Evolutionary conservation across 2,329 filamentous ascomycete species (phyloP), one percentile per base, ranked within the genome.

Genomic region (Biscogniauxia marginata): DNA sequence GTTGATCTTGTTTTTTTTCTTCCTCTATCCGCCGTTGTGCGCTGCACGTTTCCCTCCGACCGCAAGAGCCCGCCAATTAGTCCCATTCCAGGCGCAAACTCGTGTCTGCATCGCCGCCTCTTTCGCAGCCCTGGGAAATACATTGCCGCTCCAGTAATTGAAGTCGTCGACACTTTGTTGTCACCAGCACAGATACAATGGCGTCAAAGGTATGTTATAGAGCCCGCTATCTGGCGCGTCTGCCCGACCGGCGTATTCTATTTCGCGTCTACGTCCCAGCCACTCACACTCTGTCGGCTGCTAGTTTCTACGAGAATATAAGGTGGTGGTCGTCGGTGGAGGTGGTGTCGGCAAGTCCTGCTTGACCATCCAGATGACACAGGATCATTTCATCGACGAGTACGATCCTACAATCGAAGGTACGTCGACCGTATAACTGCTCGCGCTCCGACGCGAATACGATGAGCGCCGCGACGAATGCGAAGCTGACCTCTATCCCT

Each of bases 361-460:
- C 79, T 85, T 99, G 82, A 98, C 95, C 57, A 98, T 99, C 72
- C 95, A 98, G 81, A 86, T 93, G 77, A 91, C 91, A 70, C 88
- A 93, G 79, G 93, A 89, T 76, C 95, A 99, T 76, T 99, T 99
- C 80, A 93, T 98, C 73, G 95, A 98, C 77, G 95, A 98, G 77
- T 99, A 99, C 77, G 95, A 99, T 77, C 95, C 95, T 56, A 99
- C 95, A 70, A 98, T 99, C 72, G 95, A 99, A 90, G 95, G 95
- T 93, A 76, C 67, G 83, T 75, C 39, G 8, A 54, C 50, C 30
- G 22, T 30, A 30, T 18, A 20, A 5, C 13, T 39, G 25, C 25
- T 39, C 22, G 47, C 16, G 50, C 39, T 57, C 50, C 30, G 49
- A 20, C 21, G 44, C 44, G 4, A n/a, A 21, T 19, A 21, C 25